These are phyloP conservation scores for Persicaria maculosa DNA, from an alignment of 148 eudicot genomes.

Conservation along the genomic window DNA sequence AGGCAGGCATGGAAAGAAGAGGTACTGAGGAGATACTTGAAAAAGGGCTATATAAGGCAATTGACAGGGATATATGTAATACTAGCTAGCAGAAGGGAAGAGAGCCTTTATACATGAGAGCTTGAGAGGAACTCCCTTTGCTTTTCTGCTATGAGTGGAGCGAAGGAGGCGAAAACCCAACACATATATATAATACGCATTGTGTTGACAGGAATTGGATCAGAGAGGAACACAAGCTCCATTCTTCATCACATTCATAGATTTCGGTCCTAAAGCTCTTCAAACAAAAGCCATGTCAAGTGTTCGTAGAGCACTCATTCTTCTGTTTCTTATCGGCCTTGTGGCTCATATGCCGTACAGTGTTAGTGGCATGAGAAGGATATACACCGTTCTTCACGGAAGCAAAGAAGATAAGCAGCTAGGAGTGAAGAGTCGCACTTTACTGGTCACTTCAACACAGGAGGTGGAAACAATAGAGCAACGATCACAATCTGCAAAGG, in stretches of 20 bases:
- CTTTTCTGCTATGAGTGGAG: slow-evolving; percentile 46
- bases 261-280: not conserved
- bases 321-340: slow-evolving; percentile 35
- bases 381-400: not conserved
- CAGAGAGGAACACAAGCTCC: slow-evolving; percentile 12
- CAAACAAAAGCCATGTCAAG: slow-evolving; percentile 4
- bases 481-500: slow-evolving; percentile 14
- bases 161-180: slow-evolving; percentile 15
- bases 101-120: slow-evolving; percentile 25
- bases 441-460: slow-evolving; percentile 16
- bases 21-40: not conserved
- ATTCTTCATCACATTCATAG: not conserved
- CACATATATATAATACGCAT: slow-evolving; percentile 30
- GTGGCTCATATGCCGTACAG: slow-evolving; percentile 12
- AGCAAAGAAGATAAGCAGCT: slow-evolving; percentile 3
- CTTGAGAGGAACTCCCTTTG: slow-evolving; percentile 30
- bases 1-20: not conserved
- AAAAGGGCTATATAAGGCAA: slow-evolving; percentile 16
- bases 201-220: slow-evolving; percentile 37
- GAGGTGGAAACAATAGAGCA: slow-evolving; percentile 15
- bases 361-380: not conserved
- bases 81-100: no score
- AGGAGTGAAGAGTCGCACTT: slow-evolving; percentile 16
- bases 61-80: slow-evolving; percentile 39
- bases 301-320: slow-evolving; percentile 4